A percentile compares a stretch with the other conserved stretches of the same genome.
Evolutionary conservation across 352 stramenopile species (phyloP).

Genomic region (Globisporangium nunn): DNA sequence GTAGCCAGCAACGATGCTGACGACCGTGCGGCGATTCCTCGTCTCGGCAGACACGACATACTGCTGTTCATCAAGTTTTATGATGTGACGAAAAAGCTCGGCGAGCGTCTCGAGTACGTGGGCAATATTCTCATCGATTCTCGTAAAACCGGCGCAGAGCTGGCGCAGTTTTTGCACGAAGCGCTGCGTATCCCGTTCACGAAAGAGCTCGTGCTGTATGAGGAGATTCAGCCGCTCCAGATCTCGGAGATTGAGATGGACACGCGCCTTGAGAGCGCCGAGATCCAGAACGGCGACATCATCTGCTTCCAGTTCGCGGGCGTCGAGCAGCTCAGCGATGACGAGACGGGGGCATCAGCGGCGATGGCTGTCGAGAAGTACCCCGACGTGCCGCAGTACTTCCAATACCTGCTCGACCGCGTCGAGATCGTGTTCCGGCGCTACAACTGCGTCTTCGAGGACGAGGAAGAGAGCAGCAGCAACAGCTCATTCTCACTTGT

Average conservation of each 20-base stretch:
- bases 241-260: conserved; percentile 54
- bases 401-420: conserved; percentile 77
- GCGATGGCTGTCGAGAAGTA: conserved; percentile 30
- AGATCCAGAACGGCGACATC: conserved; percentile 84
- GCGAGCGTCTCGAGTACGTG: conserved; percentile 68
- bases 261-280: conserved; percentile 29
- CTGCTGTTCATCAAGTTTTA: conserved; percentile 86
- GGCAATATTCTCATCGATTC: conserved; percentile 72
- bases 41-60: conserved; percentile 33
- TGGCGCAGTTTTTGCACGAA: conserved; percentile 44
- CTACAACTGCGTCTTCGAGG: conserved; percentile 22
- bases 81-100: conserved; percentile 46
- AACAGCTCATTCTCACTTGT: conserved; percentile 32
- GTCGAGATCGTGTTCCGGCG: conserved; percentile 66
- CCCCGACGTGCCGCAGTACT: conserved; percentile 69
- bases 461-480: conserved; percentile 17
- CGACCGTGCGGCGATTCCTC: conserved; percentile 10
- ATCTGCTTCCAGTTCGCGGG: conserved; percentile 70
- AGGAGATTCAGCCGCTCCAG: conserved; percentile 64
- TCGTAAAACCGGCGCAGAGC: conserved; percentile 42
- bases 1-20: conserved; percentile 6
- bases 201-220: conserved; percentile 58
- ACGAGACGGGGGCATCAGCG: background rate
- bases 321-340: conserved; percentile 15
- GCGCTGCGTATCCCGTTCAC: conserved; percentile 40